Evolutionary conservation across 257 asterid genomes (phyloP).

Genomic region (Gynochthodes officinalis): DNA sequence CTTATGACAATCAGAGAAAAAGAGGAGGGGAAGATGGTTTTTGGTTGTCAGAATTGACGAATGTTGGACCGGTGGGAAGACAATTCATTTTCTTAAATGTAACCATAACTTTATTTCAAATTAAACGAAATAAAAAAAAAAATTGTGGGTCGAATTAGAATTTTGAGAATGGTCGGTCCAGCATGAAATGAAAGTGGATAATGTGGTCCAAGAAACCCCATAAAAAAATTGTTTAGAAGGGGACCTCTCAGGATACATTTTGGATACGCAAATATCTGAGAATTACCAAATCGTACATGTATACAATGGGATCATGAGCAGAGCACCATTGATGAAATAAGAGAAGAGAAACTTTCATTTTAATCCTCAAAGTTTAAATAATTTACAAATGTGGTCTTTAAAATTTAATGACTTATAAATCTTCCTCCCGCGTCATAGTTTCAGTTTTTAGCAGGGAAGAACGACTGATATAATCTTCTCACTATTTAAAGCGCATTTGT

Average conservation of each 20-base stretch:
- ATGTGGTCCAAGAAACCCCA: neutral
- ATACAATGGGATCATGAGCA: neutral
- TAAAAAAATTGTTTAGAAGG: no score
- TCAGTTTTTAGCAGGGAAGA: no score
- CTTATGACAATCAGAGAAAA: no score
- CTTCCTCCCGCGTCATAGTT: no score
- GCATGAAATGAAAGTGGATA: neutral
- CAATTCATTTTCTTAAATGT: neutral
- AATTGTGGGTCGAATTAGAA: neutral
- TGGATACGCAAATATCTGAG: neutral
- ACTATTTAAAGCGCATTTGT: no score
- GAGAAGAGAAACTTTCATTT: no score
- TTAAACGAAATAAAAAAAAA: neutral
- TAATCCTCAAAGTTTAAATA: no score
- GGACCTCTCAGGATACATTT: neutral
- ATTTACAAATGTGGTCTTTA: no score
- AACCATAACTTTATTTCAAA: neutral
- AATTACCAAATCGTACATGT: neutral
- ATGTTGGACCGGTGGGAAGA: neutral
- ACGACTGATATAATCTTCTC: no score
- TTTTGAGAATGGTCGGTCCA: conserved; percentile 4
- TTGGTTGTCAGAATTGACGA: neutral
- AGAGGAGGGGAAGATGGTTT: no score
- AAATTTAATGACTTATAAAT: no score
- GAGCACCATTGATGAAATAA: neutral